Conservation (phyloP, 2,329 filamentous ascomycete species). For the Pseudogymnoascus sp. region DNA sequence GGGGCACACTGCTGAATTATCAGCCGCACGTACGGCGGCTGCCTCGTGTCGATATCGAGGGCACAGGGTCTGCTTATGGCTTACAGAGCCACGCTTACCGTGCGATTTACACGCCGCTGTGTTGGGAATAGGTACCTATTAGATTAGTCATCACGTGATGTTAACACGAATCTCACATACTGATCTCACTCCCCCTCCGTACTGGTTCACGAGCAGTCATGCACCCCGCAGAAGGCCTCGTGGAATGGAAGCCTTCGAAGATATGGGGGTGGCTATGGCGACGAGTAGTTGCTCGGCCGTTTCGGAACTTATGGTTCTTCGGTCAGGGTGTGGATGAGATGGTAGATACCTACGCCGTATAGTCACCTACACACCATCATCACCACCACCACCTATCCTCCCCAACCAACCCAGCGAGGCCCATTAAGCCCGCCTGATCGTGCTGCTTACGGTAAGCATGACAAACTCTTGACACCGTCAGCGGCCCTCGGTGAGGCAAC, state of each 20-base stretch:
- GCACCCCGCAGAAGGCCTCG: not conserved
- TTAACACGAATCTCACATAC: not conserved
- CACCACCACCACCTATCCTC: not conserved
- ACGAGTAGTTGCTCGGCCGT: not conserved
- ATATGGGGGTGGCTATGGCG: not conserved
- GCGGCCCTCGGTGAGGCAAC: not conserved
- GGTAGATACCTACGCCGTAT: too few relatives aligned
- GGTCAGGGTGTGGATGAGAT: not conserved
- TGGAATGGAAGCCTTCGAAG: not conserved
- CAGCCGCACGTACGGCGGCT: too few relatives aligned
- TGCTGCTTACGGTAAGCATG: not conserved
- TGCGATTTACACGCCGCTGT: too few relatives aligned
- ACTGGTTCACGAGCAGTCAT: not conserved
- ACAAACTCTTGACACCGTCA: not conserved
- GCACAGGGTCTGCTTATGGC: too few relatives aligned
- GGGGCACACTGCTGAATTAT: too few relatives aligned
- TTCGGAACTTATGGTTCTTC: not conserved
- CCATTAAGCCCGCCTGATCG: not conserved
- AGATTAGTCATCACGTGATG: not conserved
- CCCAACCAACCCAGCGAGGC: not conserved
- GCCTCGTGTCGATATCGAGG: too few relatives aligned
- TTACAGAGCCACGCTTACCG: too few relatives aligned
- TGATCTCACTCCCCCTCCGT: too few relatives aligned
- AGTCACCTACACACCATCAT: not conserved
- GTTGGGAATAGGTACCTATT: not conserved